Evolutionary conservation across 306 rosid species (phyloP).

Genomic region (Astragalus membranaceus): DNA sequence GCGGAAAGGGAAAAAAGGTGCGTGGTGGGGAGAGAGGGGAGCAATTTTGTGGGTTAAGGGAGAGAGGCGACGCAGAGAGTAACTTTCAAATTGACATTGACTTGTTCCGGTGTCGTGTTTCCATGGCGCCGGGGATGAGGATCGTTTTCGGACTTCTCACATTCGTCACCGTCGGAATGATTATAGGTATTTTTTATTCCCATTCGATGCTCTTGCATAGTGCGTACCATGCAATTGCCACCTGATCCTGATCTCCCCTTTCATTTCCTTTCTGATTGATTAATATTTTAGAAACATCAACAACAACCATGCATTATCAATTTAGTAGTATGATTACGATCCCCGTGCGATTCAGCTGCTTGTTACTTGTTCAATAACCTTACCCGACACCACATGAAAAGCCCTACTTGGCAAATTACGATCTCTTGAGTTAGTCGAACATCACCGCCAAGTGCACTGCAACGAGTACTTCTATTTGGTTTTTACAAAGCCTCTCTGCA

Average conservation of each 20-base stretch:
- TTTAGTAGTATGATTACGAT: not conserved
- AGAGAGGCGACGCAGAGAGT: not conserved
- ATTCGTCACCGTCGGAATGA: conserved; percentile 92
- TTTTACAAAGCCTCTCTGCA: not conserved
- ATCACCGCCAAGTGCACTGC: not conserved
- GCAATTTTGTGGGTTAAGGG: not conserved
- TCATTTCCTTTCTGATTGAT: no score
- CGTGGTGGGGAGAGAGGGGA: not conserved
- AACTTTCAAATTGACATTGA: not conserved
- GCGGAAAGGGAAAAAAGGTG: not conserved
- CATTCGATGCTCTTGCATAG: not conserved
- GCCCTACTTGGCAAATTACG: not conserved
- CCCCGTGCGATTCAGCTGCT: not conserved
- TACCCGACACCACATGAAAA: no score
- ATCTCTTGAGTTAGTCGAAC: not conserved
- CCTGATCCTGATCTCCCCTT: not conserved
- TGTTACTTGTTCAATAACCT: not conserved
- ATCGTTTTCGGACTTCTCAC: conserved; percentile 82
- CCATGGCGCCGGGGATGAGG: conserved; percentile 66
- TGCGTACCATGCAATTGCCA: no score
- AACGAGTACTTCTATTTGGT: not conserved
- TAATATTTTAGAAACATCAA: no score
- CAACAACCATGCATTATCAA: not conserved
- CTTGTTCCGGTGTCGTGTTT: not conserved
- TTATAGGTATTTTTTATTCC: conserved; percentile 40